Evolutionary conservation across 2,329 filamentous ascomycete genomes (phyloP).

Genomic region (Cladosporium sp.): DNA sequence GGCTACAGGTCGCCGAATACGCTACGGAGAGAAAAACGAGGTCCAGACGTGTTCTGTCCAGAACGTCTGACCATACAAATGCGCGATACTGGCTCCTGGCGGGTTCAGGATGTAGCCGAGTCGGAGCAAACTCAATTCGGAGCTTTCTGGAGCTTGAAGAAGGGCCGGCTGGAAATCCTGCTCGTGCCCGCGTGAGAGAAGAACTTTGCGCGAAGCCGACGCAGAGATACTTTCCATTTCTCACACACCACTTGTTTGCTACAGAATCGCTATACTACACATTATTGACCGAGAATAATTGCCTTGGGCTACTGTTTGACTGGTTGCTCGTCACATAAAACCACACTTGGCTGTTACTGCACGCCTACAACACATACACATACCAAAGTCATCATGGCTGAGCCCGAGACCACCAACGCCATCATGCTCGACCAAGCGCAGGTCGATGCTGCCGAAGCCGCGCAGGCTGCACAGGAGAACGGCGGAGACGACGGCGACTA

Average conservation of each 20-base stretch:
- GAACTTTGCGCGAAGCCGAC: background rate
- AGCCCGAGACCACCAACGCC: conserved; percentile 9
- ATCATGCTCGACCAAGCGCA: conserved; percentile 23
- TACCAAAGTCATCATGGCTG: conserved; percentile 3
- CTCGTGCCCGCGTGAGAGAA: background rate
- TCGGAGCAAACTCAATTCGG: background rate
- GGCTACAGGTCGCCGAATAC: background rate
- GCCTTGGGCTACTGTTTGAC: background rate
- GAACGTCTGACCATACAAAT: background rate
- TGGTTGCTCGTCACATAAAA: background rate
- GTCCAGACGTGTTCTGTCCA: background rate
- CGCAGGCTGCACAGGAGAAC: conserved; percentile 21
- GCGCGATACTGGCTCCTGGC: background rate
- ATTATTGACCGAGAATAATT: background rate
- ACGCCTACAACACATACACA: background rate
- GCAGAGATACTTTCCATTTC: background rate
- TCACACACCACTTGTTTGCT: background rate
- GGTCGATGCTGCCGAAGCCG: conserved; percentile 24
- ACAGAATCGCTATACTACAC: background rate
- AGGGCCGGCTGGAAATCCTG: background rate
- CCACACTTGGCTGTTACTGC: background rate
- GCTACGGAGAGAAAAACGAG: background rate
- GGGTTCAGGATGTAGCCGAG: background rate
- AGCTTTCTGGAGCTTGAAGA: background rate
- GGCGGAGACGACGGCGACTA: conserved; percentile 25